phyloP scores from a whole-genome alignment of 371 early-diverging fungal species.

The Chytridium lagenaria region DNA sequence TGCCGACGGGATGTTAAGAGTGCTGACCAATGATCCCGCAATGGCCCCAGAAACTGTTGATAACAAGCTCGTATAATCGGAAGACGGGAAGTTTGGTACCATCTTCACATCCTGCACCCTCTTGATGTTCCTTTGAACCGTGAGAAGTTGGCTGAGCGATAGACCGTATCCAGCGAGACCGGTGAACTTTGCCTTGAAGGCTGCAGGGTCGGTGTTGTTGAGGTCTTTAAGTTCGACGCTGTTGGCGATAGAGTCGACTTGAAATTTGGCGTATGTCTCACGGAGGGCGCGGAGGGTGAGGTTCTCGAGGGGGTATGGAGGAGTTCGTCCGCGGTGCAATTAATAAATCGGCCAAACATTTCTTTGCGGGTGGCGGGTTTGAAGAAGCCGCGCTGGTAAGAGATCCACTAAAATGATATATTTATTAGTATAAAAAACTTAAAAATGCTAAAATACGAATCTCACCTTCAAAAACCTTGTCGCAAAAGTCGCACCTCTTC shows the following conservation, averaged over 20 bases:
- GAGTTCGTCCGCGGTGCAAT: conserved; percentile 15
- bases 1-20: not conserved
- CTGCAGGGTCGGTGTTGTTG: conserved; percentile 12
- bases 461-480: conserved; percentile 5
- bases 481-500: conserved; percentile 11
- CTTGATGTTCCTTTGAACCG: not conserved
- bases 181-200: not conserved
- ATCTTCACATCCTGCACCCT: not conserved
- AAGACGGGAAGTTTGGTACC: conserved; percentile 1
- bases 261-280: not conserved
- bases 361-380: conserved; percentile 11
- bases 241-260: not conserved
- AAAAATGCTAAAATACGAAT: not conserved
- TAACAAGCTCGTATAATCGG: conserved; percentile 1
- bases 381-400: conserved; percentile 17
- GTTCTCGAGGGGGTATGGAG: conserved; percentile 24
- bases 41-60: not conserved
- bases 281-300: conserved; percentile 6
- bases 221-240: not conserved
- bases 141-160: not conserved
- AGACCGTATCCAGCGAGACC: not conserved
- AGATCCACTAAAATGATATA: conserved; percentile 10
- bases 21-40: not conserved
- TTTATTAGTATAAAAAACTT: not conserved
- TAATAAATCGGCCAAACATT: conserved; percentile 9